Evolutionary conservation across 1,284 basidiomycete species (phyloP), one percentile per base, ranked within the genome.

Genomic region (Ustilago trichophora): DNA sequence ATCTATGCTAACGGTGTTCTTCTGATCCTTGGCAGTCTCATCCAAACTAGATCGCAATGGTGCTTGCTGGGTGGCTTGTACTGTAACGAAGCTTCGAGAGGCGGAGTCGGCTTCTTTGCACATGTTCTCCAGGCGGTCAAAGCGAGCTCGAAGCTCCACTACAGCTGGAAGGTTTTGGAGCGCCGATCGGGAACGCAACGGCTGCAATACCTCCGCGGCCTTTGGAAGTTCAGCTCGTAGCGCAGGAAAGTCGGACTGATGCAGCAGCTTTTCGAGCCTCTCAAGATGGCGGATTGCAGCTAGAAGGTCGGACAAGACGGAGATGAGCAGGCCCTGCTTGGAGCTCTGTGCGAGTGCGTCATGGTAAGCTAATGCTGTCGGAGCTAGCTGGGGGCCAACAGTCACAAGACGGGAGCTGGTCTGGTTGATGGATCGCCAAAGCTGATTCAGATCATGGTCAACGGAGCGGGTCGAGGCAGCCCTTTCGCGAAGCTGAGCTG

Each of bases 361-460:
- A 13, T 65, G 56, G 26, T 70, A 70, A 2, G 50, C 29, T 24
- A 46, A 22, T 5, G 62, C 53, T 24, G 46, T 41, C 15, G 53
- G 57, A 19, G 49, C 49, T 22, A 70, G n/a, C 18, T 49, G 52
- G 0, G 60, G 53, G 8, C 56, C 48, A 9, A 70, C 35, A 6
- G 49, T 53, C 26, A 53, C 53, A 11, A 70, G 43, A 16, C 53
- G 62, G 13, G 56, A 50, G 56, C 57, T 62, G 4, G 47, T 56
- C 34, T 65, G 57, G 24, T 57, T 45, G 35, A 64, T 60, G n/a
- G 57, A 65, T 5, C 37, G 37, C 60, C 60, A 70, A 9, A 70
- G 46, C 16, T 60, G 56, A 19, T 70, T 55, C 25, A 70, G 57
- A 22, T 58, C 47, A 11, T 25, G 48, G 16, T 65, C 47, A n/a